Base-by-base conservation (phyloP, 441 rosid species). In the Pelargonium cotyledonis region DNA sequence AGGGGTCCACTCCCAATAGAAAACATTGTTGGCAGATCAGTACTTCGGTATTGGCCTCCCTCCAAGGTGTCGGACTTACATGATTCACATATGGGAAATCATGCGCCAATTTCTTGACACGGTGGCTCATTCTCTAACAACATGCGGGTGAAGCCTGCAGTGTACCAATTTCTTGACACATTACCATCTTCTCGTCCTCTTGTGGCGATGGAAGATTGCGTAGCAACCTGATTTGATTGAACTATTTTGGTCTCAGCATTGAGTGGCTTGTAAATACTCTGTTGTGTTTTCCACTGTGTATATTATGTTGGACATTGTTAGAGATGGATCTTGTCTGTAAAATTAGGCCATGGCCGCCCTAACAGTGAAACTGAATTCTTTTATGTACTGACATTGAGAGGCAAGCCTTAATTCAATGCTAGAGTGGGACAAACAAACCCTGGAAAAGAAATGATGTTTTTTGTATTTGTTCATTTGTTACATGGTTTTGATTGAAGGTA, bases 1-100 rank as follows among this genome's bases (percentile, higher is more conserved):
- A 88, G 90, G 93, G 93, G 93, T 79, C 90, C 93, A 5, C 85
- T 88, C 73, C 93, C 93, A 3, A 12, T 86, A 0, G 53, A 83
- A 66, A 83, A 83, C 77, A 86, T 86, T 53, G 71, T 88, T 7
- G 93, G 93, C 49, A 83, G 93, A 78, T 88, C 89, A 0, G 80
- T 84, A 57, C 86, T 84, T 68, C 79, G 90, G 15, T 88, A 88
- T 29, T 86, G 93, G 90, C 90, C 93, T 58, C 93, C 93, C n/a
- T 73, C 93, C 76, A 91, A 77, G 81, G 93, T 88, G 44, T 91
- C 96, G 9, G 85, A 85, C 77, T 62, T 86, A 44, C 73, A 75
- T 70, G 84, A 81, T 43, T 74, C 82, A 63, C 71, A 38, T 58
- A 70, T 16, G 21, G 77, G 21, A 71, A 82, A 71, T 71, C 70